phyloP scores from a whole-genome alignment of 2,329 filamentous ascomycete genomes.

The Microdochium bolleyi region DNA sequence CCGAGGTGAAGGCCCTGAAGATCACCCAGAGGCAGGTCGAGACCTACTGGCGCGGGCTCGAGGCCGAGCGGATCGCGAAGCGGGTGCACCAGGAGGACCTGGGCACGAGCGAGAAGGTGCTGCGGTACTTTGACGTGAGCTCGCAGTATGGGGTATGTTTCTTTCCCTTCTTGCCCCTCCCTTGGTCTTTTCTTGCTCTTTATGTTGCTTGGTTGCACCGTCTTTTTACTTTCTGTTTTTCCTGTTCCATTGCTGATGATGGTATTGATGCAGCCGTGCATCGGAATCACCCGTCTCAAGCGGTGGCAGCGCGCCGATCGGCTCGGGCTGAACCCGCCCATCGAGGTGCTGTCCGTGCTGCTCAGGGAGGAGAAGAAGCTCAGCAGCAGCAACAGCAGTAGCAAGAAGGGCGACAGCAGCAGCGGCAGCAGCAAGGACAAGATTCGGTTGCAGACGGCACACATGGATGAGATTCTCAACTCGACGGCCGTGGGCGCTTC shows the following conservation, averaged over 20 bases:
- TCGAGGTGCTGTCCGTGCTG: constrained; percentile 83
- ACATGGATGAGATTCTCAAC: constrained; percentile 63
- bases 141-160: constrained; percentile 83
- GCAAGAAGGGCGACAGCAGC: neutral
- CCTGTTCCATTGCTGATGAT: no score
- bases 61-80: constrained; percentile 58
- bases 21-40: constrained; percentile 62
- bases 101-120: constrained; percentile 69
- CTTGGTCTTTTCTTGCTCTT: neutral
- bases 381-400: neutral
- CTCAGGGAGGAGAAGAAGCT: constrained; percentile 52
- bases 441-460: constrained; percentile 52
- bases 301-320: constrained; percentile 82
- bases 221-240: no score
- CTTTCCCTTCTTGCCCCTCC: neutral
- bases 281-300: constrained; percentile 72
- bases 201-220: constrained; percentile 5
- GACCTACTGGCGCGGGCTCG: constrained; percentile 69
- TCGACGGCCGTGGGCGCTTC: constrained; percentile 30
- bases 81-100: constrained; percentile 73
- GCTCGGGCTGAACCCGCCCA: constrained; percentile 77
- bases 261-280: constrained; percentile 59
- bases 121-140: constrained; percentile 88
- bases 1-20: constrained; percentile 51
- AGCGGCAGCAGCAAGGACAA: constrained; percentile 25